These are phyloP conservation scores for Geranium brycei DNA, from an alignment of 345 rosid genomes.

Conservation along the genomic window DNA sequence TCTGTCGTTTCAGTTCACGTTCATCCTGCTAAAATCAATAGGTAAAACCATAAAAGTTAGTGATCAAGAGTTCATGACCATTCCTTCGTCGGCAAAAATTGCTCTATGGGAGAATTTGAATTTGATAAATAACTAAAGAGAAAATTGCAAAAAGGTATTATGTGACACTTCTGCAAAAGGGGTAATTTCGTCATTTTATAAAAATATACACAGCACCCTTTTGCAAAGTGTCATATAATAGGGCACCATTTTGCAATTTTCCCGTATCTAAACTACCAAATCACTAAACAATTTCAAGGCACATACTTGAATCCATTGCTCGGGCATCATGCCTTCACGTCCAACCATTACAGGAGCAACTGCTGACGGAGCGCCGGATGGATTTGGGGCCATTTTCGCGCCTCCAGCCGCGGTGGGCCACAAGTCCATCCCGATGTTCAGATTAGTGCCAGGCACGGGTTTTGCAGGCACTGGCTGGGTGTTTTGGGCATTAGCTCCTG, in stretches of 20 bases:
- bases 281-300: slow-evolving; percentile 3
- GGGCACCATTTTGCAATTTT: no score
- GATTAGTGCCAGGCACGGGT: slow-evolving; percentile 60
- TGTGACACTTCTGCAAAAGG: no score
- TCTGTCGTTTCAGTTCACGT: slow-evolving; percentile 82
- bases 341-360: slow-evolving; percentile 19
- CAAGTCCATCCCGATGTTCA: slow-evolving; percentile 85
- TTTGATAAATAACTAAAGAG: no score
- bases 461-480: slow-evolving; percentile 49
- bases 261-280: background rate
- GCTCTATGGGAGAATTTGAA: no score
- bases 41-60: slow-evolving; percentile 6
- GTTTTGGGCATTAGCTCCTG: slow-evolving; percentile 51
- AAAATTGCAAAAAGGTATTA: no score
- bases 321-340: slow-evolving; percentile 25
- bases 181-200: no score
- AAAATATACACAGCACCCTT: no score
- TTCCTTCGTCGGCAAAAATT: background rate
- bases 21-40: slow-evolving; percentile 45
- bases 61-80: background rate
- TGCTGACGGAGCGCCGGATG: slow-evolving; percentile 27
- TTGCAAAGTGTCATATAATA: no score
- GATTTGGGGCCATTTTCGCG: slow-evolving; percentile 32
- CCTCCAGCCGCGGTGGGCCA: slow-evolving; percentile 67
- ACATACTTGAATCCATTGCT: slow-evolving; percentile 58